A percentile compares a stretch with the other conserved stretches of the same genome.
Evolutionary conservation across 768 basidiomycete species (phyloP).

Genomic region (Phaeolepiota aurea): DNA sequence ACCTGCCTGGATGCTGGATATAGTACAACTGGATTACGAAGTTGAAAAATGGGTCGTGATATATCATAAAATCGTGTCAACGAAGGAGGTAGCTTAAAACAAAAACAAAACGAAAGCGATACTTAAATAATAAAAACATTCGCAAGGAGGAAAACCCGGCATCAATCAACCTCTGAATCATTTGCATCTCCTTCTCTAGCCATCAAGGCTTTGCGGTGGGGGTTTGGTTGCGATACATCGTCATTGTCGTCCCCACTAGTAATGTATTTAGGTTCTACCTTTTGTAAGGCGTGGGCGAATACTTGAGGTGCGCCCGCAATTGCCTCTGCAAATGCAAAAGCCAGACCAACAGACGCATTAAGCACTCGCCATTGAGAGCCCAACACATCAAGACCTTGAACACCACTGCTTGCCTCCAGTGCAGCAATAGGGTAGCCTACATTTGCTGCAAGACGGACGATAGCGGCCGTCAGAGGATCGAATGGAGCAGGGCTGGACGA

Average conservation of each 20-base stretch:
- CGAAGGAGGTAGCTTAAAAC: too few species aligned
- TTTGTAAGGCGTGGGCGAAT: constrained; percentile 19
- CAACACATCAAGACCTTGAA: constrained; percentile 43
- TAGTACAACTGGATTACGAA: neutral
- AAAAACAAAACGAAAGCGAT: neutral
- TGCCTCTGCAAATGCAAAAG: constrained; percentile 64
- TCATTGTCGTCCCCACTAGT: neutral
- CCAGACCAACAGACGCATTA: constrained; percentile 44
- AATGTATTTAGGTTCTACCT: constrained; percentile 14
- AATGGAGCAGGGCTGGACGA: constrained; percentile 24
- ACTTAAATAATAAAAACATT: neutral
- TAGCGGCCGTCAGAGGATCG: constrained; percentile 59
- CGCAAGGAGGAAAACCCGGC: neutral
- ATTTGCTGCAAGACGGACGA: constrained; percentile 53
- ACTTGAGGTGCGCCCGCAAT: constrained; percentile 37
- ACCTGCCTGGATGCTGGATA: neutral
- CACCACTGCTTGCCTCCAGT: constrained; percentile 11
- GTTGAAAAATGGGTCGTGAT: neutral
- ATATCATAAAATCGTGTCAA: neutral
- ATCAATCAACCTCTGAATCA: neutral
- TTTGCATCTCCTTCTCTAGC: neutral
- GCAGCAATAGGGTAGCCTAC: constrained; percentile 44
- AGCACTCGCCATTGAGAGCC: constrained; percentile 49
- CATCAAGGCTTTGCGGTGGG: neutral
- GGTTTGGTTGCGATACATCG: neutral